phyloP scores from a whole-genome alignment of 164 flowering plant genomes.

The Amborella trichopoda region DNA sequence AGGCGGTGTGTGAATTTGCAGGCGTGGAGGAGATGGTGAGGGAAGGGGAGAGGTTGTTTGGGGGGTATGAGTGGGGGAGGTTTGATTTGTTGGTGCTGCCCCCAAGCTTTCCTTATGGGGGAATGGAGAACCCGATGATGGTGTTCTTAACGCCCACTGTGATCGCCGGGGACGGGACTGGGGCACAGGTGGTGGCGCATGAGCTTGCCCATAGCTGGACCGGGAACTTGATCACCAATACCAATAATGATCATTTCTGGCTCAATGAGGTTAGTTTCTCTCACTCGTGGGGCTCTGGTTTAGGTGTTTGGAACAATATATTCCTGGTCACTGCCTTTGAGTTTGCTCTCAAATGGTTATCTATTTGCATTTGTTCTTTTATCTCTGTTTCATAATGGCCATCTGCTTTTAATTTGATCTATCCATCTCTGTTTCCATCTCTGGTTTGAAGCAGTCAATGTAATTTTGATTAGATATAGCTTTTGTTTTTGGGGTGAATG shows the following conservation, averaged over 20 bases:
- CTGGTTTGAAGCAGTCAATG: too few relatives aligned
- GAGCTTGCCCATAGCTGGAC: conserved; percentile 99
- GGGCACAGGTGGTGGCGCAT: conserved; percentile 93
- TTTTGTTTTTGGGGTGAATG: too few relatives aligned
- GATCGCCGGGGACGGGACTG: conserved; percentile 78
- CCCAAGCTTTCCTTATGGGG: conserved; percentile 96
- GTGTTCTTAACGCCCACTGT: conserved; percentile 92
- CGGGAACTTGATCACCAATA: conserved; percentile 91
- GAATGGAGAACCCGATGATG: conserved; percentile 99
- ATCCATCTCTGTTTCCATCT: too few relatives aligned
- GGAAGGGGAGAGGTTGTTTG: conserved; percentile 85
- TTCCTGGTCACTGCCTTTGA: too few relatives aligned
- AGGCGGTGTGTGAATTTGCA: conserved; percentile 75
- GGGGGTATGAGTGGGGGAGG: conserved; percentile 88
- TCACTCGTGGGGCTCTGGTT: too few relatives aligned
- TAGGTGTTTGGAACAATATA: too few relatives aligned
- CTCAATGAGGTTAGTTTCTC: conserved; percentile 70
- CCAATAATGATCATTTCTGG: conserved; percentile 93
- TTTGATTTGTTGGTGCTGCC: conserved; percentile 91
- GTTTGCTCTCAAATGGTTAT: too few relatives aligned
- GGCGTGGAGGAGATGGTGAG: conserved; percentile 87
- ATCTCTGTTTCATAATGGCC: too few relatives aligned
- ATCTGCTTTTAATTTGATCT: too few relatives aligned
- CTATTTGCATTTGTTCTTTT: too few relatives aligned
- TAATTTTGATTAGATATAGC: too few relatives aligned